These are phyloP conservation scores for Neurospora pannonica DNA, from an alignment of 495 filamentous ascomycete genomes.

Conservation along the genomic window DNA sequence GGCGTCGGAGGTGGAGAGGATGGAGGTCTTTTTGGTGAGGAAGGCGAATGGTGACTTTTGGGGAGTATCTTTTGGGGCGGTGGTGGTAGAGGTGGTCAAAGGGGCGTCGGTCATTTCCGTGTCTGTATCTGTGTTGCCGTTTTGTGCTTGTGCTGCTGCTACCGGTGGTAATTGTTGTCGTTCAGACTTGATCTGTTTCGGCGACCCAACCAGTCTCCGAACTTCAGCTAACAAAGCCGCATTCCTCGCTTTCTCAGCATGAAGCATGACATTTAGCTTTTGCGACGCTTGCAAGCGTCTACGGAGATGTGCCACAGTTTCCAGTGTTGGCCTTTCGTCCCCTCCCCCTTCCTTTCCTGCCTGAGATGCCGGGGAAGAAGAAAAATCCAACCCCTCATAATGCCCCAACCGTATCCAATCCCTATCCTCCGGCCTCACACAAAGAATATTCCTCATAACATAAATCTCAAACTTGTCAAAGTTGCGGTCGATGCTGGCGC, in stretches of 20 bases:
- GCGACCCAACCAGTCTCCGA: conserved; percentile 40
- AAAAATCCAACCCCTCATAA: conserved; percentile 54
- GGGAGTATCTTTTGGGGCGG: conserved; percentile 17
- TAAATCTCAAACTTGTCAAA: conserved; percentile 96
- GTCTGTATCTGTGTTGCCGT: conserved; percentile 1
- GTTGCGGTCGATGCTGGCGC: conserved; percentile 87
- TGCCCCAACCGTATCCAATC: conserved; percentile 73
- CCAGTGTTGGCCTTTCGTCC: conserved; percentile 47
- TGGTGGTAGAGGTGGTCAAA: too few relatives aligned
- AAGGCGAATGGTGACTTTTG: conserved; percentile 39
- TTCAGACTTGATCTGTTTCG: background rate
- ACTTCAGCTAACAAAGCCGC: conserved; percentile 60
- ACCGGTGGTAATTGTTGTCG: background rate
- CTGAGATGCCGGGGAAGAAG: background rate
- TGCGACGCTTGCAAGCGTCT: conserved; percentile 71
- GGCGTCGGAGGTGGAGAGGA: conserved; percentile 30
- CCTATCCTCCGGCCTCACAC: conserved; percentile 58
- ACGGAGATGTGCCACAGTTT: conserved; percentile 60
- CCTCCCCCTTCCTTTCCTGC: conserved; percentile 2
- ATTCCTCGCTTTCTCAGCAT: conserved; percentile 68
- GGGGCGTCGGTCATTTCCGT: conserved; percentile 29
- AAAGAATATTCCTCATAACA: conserved; percentile 79
- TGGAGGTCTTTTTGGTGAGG: conserved; percentile 31
- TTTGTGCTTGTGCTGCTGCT: conserved; percentile 21
- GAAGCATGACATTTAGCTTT: conserved; percentile 65